These are phyloP conservation scores for Phialophora expanda DNA, from an alignment of 2,329 filamentous ascomycete species.

Conservation along the genomic window DNA sequence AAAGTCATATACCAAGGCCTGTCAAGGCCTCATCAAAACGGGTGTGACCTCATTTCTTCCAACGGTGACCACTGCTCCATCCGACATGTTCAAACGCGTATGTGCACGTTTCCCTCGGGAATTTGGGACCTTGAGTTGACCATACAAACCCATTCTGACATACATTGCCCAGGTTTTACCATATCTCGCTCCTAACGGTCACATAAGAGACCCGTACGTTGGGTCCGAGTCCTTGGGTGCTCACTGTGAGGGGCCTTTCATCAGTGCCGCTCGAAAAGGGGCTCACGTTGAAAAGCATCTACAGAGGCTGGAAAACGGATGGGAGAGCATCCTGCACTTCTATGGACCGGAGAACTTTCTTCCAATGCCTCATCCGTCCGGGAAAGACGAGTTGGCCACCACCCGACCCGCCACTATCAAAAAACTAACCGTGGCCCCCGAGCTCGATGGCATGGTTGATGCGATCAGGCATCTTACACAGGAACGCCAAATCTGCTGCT, in stretches of 20 bases:
- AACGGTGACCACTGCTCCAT: too few relatives aligned
- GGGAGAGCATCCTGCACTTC: too few relatives aligned
- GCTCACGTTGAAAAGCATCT: conserved; percentile 71
- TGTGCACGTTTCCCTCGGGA: too few relatives aligned
- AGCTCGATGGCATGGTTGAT: conserved; percentile 54
- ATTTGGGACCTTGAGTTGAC: too few relatives aligned
- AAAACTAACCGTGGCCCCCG: conserved; percentile 55
- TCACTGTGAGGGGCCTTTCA: conserved; percentile 63
- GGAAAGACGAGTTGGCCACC: too few relatives aligned
- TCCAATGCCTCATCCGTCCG: too few relatives aligned
- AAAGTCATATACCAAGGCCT: conserved; percentile 14
- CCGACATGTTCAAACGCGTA: too few relatives aligned
- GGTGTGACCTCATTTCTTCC: neutral
- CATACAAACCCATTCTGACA: too few relatives aligned
- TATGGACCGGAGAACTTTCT: too few relatives aligned
- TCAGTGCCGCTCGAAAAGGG: conserved; percentile 59
- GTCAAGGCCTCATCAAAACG: conserved; percentile 1
- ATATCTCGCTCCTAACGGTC: conserved; percentile 38
- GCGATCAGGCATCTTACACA: conserved; percentile 58
- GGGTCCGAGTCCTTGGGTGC: conserved; percentile 67
- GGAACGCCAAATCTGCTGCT: conserved; percentile 59
- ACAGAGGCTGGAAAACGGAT: conserved; percentile 45
- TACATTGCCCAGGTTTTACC: too few relatives aligned
- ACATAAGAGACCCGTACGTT: conserved; percentile 54
- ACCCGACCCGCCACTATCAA: conserved; percentile 42